Percentiles rank a stretch among this genome's conserved stretches.
Evolutionary conservation across 805 yeast genomes (phyloP).

Genomic region (Metschnikowia amazonensis): DNA sequence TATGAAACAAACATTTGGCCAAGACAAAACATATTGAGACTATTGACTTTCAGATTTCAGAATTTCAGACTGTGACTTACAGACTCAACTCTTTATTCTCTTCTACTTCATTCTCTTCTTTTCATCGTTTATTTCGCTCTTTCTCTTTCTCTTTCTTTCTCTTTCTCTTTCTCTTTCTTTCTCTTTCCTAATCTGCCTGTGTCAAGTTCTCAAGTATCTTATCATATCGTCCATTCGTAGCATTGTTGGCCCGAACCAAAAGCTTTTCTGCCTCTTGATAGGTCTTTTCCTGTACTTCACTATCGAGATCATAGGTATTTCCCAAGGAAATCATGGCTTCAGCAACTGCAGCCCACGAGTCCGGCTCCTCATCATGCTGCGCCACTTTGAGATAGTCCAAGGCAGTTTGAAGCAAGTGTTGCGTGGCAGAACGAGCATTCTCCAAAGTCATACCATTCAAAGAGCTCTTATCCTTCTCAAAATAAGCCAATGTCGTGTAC

Average conservation of each 20-base stretch:
- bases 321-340: constrained; percentile 82
- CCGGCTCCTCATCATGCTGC: constrained; percentile 70
- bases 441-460: constrained; percentile 34
- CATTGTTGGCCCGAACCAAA: constrained; percentile 69
- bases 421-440: constrained; percentile 49
- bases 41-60: too few species aligned
- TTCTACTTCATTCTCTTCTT: too few species aligned
- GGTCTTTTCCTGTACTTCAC: constrained; percentile 60
- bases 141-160: too few species aligned
- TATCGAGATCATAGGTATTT: constrained; percentile 62
- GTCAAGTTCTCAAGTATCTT: constrained; percentile 55
- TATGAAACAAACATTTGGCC: too few species aligned
- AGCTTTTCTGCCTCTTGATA: constrained; percentile 69
- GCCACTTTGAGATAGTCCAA: constrained; percentile 54
- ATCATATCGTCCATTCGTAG: constrained; percentile 71
- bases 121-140: too few species aligned
- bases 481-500: constrained; percentile 57
- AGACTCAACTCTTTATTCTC: too few species aligned
- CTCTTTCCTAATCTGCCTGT: constrained; percentile 8
- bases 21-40: too few species aligned
- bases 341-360: constrained; percentile 77
- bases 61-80: too few species aligned
- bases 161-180: too few species aligned
- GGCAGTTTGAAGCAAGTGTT: constrained; percentile 48
- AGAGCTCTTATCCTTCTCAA: constrained; percentile 31